Conservation (phyloP, 306 rosid species). For the Clitoria ternatea region DNA sequence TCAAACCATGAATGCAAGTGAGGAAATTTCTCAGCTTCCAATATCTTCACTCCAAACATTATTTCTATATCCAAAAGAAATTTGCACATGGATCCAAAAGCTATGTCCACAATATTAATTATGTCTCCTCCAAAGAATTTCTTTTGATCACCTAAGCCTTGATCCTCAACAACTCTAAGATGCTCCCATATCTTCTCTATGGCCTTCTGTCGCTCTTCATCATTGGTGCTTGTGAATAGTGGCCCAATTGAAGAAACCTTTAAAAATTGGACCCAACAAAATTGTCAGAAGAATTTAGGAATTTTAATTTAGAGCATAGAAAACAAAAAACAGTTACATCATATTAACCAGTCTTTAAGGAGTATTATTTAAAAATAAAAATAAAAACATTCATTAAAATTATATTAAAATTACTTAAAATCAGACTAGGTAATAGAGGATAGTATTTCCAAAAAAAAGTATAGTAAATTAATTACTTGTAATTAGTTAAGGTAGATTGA, state of each 20-base stretch:
- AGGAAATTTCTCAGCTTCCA: slow-evolving; percentile 35
- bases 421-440: too few species aligned
- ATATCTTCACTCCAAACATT: neutral
- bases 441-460: too few species aligned
- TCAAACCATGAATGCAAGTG: slow-evolving; percentile 37
- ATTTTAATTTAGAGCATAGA: neutral
- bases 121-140: slow-evolving; percentile 33
- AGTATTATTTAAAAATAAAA: too few species aligned
- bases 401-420: too few species aligned
- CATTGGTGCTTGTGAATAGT: neutral
- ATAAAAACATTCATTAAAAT: too few species aligned
- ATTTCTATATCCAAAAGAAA: neutral
- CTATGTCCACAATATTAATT: slow-evolving; percentile 32
- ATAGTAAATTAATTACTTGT: too few species aligned
- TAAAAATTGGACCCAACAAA: neutral
- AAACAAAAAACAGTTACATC: neutral
- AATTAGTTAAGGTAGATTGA: too few species aligned
- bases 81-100: slow-evolving; percentile 11
- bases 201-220: slow-evolving; percentile 11
- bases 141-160: slow-evolving; percentile 13
- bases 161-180: slow-evolving; percentile 20
- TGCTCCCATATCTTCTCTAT: slow-evolving; percentile 3
- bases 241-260: neutral
- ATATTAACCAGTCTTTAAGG: too few species aligned
- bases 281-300: neutral